Evolutionary conservation across 2,329 filamentous ascomycete genomes (phyloP), one percentile per base, ranked within the genome.

Genomic region (Chaetoscypha palmicola): DNA sequence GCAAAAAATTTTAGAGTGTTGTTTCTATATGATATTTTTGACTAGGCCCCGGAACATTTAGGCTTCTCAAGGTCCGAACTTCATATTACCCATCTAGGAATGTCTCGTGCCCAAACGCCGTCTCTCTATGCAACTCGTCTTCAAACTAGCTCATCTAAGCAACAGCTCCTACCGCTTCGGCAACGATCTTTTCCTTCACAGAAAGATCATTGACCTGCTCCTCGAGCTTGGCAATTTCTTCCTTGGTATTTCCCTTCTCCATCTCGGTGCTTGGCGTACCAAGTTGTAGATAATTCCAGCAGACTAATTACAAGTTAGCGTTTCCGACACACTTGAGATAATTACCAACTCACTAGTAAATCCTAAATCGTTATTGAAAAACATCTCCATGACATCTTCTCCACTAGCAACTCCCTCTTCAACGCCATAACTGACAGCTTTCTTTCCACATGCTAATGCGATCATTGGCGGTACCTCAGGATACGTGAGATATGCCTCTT

Each of bases 321-420:
- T 42, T 23, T 12, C n/a, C 12, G 12, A 22, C 11, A 2, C 11
- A 8, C 37, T n/a, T 11, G 11, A 22, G 17, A 12, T 4, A 21
- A 10, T 21, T 19, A 20, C n/a, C n/a, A 39, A 73, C 77, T 68
- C 65, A 80, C 77, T 80, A 5, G 64, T 67, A 55, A 79, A 79
- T 0, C 74, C 83, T 43, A 89, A 65, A 57, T 88, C 83, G 40
- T 83, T 70, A 14, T 77, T 73, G 61, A 89, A 88, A 58, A 81
- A 82, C 4, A 65, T 62, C 51, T 76, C 61, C 69, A 79, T 72
- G 10, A 83, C 68, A 38, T 86, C 77, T 48, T 77, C 74, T 0
- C 83, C 82, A 32, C 68, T 71, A 20, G 68, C 68, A 33, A 77
- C 76, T 0, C 81, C 81, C 1, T 65, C 68, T 0, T 69, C 69